Conservation (phyloP, 78 protist species). For the Chrysochromulina parva region DNA sequence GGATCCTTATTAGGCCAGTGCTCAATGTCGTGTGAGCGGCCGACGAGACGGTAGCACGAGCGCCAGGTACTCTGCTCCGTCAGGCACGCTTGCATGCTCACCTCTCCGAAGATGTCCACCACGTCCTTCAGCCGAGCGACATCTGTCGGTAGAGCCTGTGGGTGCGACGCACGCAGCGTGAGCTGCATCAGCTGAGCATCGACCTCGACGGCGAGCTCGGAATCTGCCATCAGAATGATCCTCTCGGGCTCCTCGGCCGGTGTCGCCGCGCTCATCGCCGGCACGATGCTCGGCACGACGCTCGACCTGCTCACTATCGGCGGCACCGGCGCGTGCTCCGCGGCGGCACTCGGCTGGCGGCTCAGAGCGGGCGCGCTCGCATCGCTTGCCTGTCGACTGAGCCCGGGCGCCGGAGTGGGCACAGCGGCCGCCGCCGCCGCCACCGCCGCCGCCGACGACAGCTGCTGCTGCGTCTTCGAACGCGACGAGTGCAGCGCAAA, state of each 20-base stretch:
- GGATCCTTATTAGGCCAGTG: constrained; percentile 11
- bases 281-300: no score
- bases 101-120: neutral
- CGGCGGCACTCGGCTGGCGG: no score
- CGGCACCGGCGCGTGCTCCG: no score
- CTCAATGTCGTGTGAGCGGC: constrained; percentile 24
- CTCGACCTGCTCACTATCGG: no score
- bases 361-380: no score
- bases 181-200: constrained; percentile 35
- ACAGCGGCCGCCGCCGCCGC: no score
- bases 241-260: neutral
- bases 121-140: neutral
- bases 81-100: constrained; percentile 7
- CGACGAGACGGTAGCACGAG: neutral
- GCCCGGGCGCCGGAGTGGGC: no score
- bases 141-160: neutral
- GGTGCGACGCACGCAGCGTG: constrained; percentile 6
- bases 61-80: neutral
- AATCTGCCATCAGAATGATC: neutral
- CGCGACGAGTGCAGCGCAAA: neutral
- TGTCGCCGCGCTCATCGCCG: neutral
- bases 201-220: constrained; percentile 28
- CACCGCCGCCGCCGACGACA: no score
- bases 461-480: no score
- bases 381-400: no score